Evolutionary conservation across 345 rosid species (phyloP), one percentile per base, ranked within the genome.

Genomic region (Gossypium australe): DNA sequence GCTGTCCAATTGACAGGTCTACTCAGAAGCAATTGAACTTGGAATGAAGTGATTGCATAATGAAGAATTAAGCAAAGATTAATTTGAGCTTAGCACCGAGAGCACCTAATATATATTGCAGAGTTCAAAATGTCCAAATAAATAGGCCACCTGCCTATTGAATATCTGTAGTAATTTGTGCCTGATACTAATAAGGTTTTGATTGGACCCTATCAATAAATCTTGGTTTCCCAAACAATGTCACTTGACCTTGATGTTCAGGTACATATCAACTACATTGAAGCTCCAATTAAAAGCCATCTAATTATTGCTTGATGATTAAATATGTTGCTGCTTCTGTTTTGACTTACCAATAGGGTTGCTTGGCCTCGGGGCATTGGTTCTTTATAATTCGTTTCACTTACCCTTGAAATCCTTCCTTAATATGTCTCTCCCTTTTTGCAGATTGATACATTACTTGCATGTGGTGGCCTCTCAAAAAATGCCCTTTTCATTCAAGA

Each of bases 401-500:
- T 17, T 29, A 57, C 27, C 25, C 57, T 66, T 60, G 63, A 47
- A 12, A 53, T 4, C 43, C 18, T 10, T 52, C 16, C 53, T 61
- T 24, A 38, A 13, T 49, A 45, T 47, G 22, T 75, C 53, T 85
- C 44, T 66, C 18, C 47, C 38, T 64, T 57, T 81, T 74, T 80
- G 78, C 81, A 93, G 98, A 89, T 94, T 60, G 90, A 93, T 76
- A 91, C 92, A 7, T 74, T 95, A 51, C 89, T 95, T 76, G 97
- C 96, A 47, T 93, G 97, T 55, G 99, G 98, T 34, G 97, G 94
- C 63, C 96, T 93, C 77, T 84, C 94, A 18, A 91, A 90, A 84
- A 93, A 94, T 71, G 76, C 79, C 0, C 58, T 90, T 77, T 93
- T 83, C 82, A 84, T 94, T 79, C 98, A 93, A 83, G 92, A 93